Evolutionary conservation across 257 asterid species (phyloP), one percentile per base, ranked within the genome.

Genomic region (Fraxinus excelsior): DNA sequence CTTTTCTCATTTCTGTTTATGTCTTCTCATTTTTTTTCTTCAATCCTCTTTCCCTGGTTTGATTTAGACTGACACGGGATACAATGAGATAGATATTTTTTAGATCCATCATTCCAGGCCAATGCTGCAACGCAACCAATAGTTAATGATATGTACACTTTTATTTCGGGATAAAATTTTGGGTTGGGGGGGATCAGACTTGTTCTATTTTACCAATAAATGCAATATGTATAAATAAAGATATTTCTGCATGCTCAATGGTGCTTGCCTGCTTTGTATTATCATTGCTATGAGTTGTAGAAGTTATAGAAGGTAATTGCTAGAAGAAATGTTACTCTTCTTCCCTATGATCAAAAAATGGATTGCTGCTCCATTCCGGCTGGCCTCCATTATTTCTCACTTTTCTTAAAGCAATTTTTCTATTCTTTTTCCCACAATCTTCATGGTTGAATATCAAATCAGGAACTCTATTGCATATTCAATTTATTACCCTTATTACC

Each of bases 381-480:
- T 62, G 68, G 28, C 32, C 13, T 34, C 35, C 19, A 13, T 62
- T 62, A 62, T 62, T 67, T 70, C 62, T 18, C 64, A 65, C 75
- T 77, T n/a, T 31, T 38, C 29, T 21, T 31, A 32, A 32, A 79
- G 38, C 51, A 32, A 51, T 28, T 21, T 42, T 18, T 77, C 19
- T 70, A 38, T 44, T 35, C 73, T 25, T 13, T 10, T 65, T 11
- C 58, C 49, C 42, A 37, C 40, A 37, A 38, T n/a, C 46, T 72
- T 73, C 37, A 71, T 21, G 66, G 29, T 58, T 21, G 11, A 64
- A 44, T 73, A 66, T 76, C 56, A 44, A 81, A 73, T 72, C 76
- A 35, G 60, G 64, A 14, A 35, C 34, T 38, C 38, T 69, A 65
- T 67, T 53, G 42, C 83, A 75, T 44, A 71, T 42, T 76, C 83